These are phyloP conservation scores for Fusarium drepaniforme DNA, from an alignment of 2,329 filamentous ascomycete genomes.

Conservation along the genomic window DNA sequence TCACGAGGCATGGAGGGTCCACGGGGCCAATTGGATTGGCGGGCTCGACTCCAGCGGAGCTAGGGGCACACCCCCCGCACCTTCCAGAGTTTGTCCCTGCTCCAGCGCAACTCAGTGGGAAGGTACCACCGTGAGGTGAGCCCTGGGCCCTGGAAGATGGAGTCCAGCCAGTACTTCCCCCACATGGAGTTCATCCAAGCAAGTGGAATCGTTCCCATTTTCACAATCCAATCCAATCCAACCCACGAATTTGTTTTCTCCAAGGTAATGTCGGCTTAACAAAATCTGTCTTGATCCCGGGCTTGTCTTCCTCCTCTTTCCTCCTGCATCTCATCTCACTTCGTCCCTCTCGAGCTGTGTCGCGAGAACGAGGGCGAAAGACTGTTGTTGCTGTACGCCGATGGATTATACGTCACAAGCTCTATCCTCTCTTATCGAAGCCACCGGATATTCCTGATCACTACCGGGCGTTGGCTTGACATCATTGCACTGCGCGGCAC, in stretches of 20 bases:
- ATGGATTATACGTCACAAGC: slow-evolving; percentile 25
- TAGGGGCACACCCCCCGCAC: slow-evolving; percentile 17
- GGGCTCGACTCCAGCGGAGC: slow-evolving; percentile 17
- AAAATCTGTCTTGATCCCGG: slow-evolving; percentile 27
- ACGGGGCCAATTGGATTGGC: slow-evolving; percentile 45
- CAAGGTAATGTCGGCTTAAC: slow-evolving; percentile 19
- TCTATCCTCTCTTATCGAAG: slow-evolving; percentile 22
- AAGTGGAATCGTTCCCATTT: slow-evolving; percentile 6
- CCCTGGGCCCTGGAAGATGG: neutral
- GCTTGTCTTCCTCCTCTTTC: slow-evolving; percentile 5
- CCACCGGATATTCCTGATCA: slow-evolving; percentile 34
- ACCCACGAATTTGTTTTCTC: slow-evolving; percentile 25
- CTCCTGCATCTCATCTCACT: neutral
- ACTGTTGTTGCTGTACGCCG: neutral
- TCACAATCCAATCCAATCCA: slow-evolving; percentile 16
- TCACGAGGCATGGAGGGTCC: slow-evolving; percentile 42
- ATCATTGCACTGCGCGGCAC: slow-evolving; percentile 13
- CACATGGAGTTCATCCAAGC: slow-evolving; percentile 24
- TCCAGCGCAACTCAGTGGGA: slow-evolving; percentile 18
- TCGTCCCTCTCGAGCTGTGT: slow-evolving; percentile 5
- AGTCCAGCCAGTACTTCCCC: slow-evolving; percentile 13
- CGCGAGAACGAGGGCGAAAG: neutral
- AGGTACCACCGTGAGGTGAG: slow-evolving; percentile 8
- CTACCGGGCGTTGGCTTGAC: slow-evolving; percentile 26
- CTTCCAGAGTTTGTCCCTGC: slow-evolving; percentile 13